These are phyloP conservation scores for Amanita muscaria DNA, from an alignment of 768 basidiomycete species.

Conservation along the genomic window DNA sequence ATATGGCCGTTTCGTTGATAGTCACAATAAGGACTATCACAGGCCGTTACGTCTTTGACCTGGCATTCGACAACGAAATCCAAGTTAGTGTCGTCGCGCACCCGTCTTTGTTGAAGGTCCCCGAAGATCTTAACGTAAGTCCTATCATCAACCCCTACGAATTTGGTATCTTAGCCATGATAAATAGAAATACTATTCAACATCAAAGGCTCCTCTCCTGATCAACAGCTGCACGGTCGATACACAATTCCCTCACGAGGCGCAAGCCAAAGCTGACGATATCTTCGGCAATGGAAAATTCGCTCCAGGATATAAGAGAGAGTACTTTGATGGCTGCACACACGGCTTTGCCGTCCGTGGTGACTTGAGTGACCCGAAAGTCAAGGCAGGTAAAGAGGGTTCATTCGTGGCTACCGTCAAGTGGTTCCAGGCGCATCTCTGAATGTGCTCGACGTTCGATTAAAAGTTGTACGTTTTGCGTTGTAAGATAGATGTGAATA, in stretches of 20 bases:
- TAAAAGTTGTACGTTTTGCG: too few species aligned
- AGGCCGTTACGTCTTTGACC: slow-evolving; percentile 53
- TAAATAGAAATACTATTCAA: slow-evolving; percentile 36
- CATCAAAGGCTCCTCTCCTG: slow-evolving; percentile 47
- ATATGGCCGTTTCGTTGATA: background rate
- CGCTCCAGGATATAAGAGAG: slow-evolving; percentile 40
- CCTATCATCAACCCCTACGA: background rate
- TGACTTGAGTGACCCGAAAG: slow-evolving; percentile 37
- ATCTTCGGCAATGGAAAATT: slow-evolving; percentile 42
- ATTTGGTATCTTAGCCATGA: background rate
- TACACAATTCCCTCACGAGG: slow-evolving; percentile 37
- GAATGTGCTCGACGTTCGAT: too few species aligned
- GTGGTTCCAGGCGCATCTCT: slow-evolving; percentile 29
- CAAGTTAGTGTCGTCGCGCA: slow-evolving; percentile 44
- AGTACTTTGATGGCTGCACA: slow-evolving; percentile 37
- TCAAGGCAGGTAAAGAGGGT: slow-evolving; percentile 57
- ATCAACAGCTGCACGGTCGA: slow-evolving; percentile 61
- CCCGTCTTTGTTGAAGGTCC: slow-evolving; percentile 52
- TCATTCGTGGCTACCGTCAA: slow-evolving; percentile 49
- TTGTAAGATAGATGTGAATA: too few species aligned
- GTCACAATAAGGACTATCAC: background rate
- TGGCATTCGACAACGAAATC: slow-evolving; percentile 47
- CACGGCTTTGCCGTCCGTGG: slow-evolving; percentile 53
- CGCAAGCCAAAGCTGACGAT: slow-evolving; percentile 36
- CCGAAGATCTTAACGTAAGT: slow-evolving; percentile 53